Evolutionary conservation across 2,329 filamentous ascomycete species (phyloP).

Genomic region (Peltaster fructicola): DNA sequence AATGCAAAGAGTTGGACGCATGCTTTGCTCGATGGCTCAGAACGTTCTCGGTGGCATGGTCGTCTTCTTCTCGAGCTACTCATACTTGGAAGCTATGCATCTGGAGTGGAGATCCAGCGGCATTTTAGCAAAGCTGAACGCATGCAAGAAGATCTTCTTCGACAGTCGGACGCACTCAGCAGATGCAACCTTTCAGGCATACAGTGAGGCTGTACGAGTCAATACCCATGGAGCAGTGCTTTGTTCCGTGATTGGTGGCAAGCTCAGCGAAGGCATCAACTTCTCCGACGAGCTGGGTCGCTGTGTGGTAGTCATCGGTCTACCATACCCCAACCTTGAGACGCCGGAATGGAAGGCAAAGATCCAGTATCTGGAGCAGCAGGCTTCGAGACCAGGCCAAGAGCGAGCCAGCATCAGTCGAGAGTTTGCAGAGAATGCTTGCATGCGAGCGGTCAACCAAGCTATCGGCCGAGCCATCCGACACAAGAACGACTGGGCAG

Average conservation of each 20-base stretch:
- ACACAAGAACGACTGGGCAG: constrained; percentile 74
- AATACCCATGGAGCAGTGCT: constrained; percentile 53
- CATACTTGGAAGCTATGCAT: constrained; percentile 61
- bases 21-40: constrained; percentile 53
- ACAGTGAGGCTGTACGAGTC: constrained; percentile 44
- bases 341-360: constrained; percentile 88
- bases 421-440: constrained; percentile 84
- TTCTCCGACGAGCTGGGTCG: constrained; percentile 83
- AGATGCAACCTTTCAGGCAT: constrained; percentile 57
- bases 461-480: constrained; percentile 85
- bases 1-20: constrained; percentile 51
- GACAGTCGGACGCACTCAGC: constrained; percentile 35
- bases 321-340: constrained; percentile 82
- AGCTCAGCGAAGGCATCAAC: constrained; percentile 95
- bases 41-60: constrained; percentile 78
- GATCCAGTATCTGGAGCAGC: constrained; percentile 65
- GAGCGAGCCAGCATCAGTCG: constrained; percentile 36
- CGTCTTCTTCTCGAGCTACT: constrained; percentile 89
- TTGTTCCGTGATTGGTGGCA: constrained; percentile 81
- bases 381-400: constrained; percentile 21
- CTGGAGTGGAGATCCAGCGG: constrained; percentile 21
- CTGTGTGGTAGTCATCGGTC: constrained; percentile 75
- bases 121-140: constrained; percentile 13
- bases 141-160: constrained; percentile 32
- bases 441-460: constrained; percentile 95